Percentiles rank a stretch among this genome's conserved stretches.
These are phyloP conservation scores for Magnolia officinalis DNA, from an alignment of 164 flowering plant genomes.

Conservation along the genomic window DNA sequence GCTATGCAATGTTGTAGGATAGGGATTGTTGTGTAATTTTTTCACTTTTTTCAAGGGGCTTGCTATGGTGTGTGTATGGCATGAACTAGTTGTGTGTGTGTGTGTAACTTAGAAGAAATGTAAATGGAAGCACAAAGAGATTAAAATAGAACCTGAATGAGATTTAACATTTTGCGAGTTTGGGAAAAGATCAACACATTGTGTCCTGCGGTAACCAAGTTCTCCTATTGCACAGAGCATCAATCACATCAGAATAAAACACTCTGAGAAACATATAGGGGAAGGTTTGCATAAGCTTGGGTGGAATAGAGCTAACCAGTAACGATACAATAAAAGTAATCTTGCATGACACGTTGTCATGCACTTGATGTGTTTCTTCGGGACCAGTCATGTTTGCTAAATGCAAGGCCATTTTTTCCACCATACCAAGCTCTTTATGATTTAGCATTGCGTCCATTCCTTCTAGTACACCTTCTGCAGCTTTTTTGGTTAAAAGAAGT, in stretches of 20 bases:
- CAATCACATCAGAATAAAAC: neutral
- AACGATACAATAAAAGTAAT: constrained; percentile 73
- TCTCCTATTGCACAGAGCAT: constrained; percentile 37
- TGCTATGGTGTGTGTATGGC: too few species aligned
- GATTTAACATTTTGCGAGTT: constrained; percentile 94
- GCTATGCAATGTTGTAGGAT: too few species aligned
- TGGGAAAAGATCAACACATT: constrained; percentile 90
- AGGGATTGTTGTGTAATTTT: too few species aligned
- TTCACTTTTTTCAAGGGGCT: too few species aligned
- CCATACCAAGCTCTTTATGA: constrained; percentile 53
- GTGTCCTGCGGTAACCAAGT: constrained; percentile 76
- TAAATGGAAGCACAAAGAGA: neutral
- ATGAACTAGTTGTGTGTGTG: too few species aligned
- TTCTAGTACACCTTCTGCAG: constrained; percentile 89
- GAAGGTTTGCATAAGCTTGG: neutral
- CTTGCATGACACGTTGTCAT: constrained; percentile 83
- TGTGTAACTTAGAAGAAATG: neutral
- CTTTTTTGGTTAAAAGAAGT: constrained; percentile 81
- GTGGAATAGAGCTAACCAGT: constrained; percentile 41
- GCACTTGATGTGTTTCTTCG: constrained; percentile 40
- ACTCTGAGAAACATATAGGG: neutral
- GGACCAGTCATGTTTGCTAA: constrained; percentile 55
- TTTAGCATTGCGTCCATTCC: constrained; percentile 77
- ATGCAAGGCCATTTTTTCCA: constrained; percentile 71
- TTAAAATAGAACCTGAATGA: constrained; percentile 57